Base-by-base conservation (phyloP, 2,329 filamentous ascomycete species). In the Parafenestella ontariensis region DNA sequence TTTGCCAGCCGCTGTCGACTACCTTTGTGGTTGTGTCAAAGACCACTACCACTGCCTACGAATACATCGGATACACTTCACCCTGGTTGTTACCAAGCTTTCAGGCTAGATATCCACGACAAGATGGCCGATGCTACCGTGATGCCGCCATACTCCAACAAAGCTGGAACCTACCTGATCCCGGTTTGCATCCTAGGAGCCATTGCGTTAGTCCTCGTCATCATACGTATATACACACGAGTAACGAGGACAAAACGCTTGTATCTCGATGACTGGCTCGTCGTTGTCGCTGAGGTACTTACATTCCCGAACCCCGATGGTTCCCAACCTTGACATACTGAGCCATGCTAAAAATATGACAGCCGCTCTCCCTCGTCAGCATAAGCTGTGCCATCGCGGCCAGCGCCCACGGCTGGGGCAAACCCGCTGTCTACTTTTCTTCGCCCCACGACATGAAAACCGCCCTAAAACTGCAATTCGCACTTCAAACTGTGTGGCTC, bases 261-360 rank as follows among this genome's bases (percentile, higher is more conserved):
- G 17, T 57, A 62, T 31, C 33, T 66, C 8, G 67, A 71, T 47
- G 68, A 70, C 56, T 68, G 63, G 66, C 52, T 70, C 42, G 64
- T 71, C 37, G 13, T 67, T 17, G 54, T 60, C 20, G 68, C 65
- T 24, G 63, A 68, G 57, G 66, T 68, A 40, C n/a, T n/a, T n/a
- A n/a, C n/a, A n/a, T n/a, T n/a, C n/a, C n/a, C n/a, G n/a, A n/a
- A n/a, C n/a, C n/a, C n/a, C n/a, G n/a, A n/a, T n/a, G n/a, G n/a
- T n/a, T n/a, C n/a, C n/a, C n/a, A n/a, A n/a, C n/a, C n/a, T n/a
- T n/a, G n/a, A n/a, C n/a, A n/a, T n/a, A n/a, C n/a, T n/a, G n/a
- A n/a, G n/a, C n/a, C n/a, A n/a, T n/a, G n/a, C 34, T 57, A 17
- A 42, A 10, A 23, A 50, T 9, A 34, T 28, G 8, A 45, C 11